Base-by-base conservation (phyloP, 2,329 filamentous ascomycete genomes). In the Aspergillus japonicus region DNA sequence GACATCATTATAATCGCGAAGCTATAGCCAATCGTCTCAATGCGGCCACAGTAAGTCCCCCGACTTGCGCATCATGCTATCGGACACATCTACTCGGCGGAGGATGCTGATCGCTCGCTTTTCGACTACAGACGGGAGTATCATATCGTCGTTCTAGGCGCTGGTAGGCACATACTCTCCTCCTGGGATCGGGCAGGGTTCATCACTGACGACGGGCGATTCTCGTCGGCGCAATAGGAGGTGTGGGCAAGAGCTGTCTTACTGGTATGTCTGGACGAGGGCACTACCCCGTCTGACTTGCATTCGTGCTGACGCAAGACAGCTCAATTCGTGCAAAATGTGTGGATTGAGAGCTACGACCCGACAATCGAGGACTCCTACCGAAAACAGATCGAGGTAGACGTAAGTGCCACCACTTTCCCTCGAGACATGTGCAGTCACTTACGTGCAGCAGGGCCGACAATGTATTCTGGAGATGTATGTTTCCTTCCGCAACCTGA, bases 271-370 rank as follows among this genome's bases (percentile, higher is more conserved):
- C 54, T 49, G n/a, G 23, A 14, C 56, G 65, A 16, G 10, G 14
- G 10, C 33, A 35, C 12, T 5, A 31, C 33, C 16, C 19, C 31
- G 31, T n/a, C 24, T 23, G 11, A 19, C 24, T 19, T 12, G 10
- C 5, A 26, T 14, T 16, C 19, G 47, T 21, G 52, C 63, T 66
- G 39, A 65, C 60, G n/a, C 50, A 50, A 47, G 44, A 26, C 71
- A 92, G 92, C 92, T 70, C 92, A 96, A 82, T 96, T 96, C 71
- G 92, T 96, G 55, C 91, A 95, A 77, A 93, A 95, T 79, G 89
- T 96, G 69, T 96, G 92, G 90, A 94, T 96, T 73, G 92, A 96
- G 77, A 91, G 88, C 75, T 94, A 94, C 74, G 90, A 94, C 78
- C 90, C 90, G 48, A 94, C 90, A 64, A 94, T 94, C 75, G 90